These are phyloP conservation scores for Saccharomyces eubayanus DNA, from an alignment of 805 yeast species.

Conservation along the genomic window DNA sequence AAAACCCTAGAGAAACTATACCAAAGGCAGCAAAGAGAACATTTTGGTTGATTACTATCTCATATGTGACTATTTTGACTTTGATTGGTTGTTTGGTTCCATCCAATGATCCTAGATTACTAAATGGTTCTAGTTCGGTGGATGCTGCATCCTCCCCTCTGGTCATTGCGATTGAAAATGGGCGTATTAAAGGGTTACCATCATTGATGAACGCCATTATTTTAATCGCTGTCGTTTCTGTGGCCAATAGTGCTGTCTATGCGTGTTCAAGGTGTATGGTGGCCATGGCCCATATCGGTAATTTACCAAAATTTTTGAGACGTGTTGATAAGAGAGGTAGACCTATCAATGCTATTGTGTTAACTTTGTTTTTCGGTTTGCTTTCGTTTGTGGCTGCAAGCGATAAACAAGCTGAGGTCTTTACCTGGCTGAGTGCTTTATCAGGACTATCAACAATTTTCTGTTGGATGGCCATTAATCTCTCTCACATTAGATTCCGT, in stretches of 20 bases:
- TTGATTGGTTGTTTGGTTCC: slow-evolving; percentile 63
- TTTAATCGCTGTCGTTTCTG: slow-evolving; percentile 59
- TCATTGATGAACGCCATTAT: slow-evolving; percentile 65
- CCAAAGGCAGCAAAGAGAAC: slow-evolving; percentile 76
- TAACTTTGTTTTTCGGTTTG: slow-evolving; percentile 47
- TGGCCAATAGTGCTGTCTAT: slow-evolving; percentile 64
- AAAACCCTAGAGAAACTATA: slow-evolving; percentile 54
- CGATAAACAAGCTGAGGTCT: slow-evolving; percentile 40
- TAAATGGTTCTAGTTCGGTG: slow-evolving; percentile 40
- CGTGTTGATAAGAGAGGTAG: slow-evolving; percentile 73
- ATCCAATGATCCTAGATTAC: slow-evolving; percentile 40
- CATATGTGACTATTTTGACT: slow-evolving; percentile 53
- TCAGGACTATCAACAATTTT: slow-evolving; percentile 46
- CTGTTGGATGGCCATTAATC: slow-evolving; percentile 47
- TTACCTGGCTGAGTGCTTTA: slow-evolving; percentile 48
- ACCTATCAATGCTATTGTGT: slow-evolving; percentile 59
- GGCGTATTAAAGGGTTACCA: slow-evolving; percentile 59
- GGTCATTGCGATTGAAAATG: slow-evolving; percentile 61
- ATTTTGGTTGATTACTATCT: slow-evolving; percentile 70
- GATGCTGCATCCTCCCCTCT: slow-evolving; percentile 67
- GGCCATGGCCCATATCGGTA: slow-evolving; percentile 57
- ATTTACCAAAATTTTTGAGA: slow-evolving; percentile 52
- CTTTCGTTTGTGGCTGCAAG: slow-evolving; percentile 48
- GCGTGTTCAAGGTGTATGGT: slow-evolving; percentile 64
- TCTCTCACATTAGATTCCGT: slow-evolving; percentile 47